These are phyloP conservation scores for Sugiyamaella valdiviana DNA, from an alignment of 805 yeast species.

Conservation along the genomic window DNA sequence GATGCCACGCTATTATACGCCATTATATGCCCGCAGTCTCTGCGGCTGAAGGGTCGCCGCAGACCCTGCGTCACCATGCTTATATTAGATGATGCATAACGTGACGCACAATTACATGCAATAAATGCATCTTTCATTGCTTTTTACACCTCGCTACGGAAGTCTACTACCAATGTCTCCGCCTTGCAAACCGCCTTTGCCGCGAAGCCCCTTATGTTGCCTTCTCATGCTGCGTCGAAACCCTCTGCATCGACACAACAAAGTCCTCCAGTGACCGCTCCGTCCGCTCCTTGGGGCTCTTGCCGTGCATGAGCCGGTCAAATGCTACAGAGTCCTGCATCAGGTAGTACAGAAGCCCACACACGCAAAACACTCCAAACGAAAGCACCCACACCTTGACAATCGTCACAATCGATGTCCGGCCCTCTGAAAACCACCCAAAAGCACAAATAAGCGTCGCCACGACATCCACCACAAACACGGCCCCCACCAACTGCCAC, in stretches of 20 bases:
- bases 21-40: too few relatives aligned
- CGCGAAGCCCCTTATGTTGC: slow-evolving; percentile 27
- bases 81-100: background rate
- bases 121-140: background rate
- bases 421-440: slow-evolving; percentile 98
- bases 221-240: slow-evolving; percentile 61
- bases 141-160: background rate
- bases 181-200: background rate
- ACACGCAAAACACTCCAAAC: slow-evolving; percentile 91
- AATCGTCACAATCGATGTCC: slow-evolving; percentile 93
- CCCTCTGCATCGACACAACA: slow-evolving; percentile 59
- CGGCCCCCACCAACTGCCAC: slow-evolving; percentile 96
- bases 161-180: background rate
- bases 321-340: slow-evolving; percentile 56
- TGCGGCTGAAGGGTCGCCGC: too few relatives aligned
- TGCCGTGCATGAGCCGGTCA: slow-evolving; percentile 54
- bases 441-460: slow-evolving; percentile 89
- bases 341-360: slow-evolving; percentile 94
- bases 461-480: slow-evolving; percentile 77
- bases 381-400: slow-evolving; percentile 94
- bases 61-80: background rate
- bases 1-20: background rate
- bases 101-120: background rate
- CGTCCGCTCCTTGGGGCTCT: slow-evolving; percentile 35
- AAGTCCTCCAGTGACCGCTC: slow-evolving; percentile 53